Evolutionary conservation across 2,329 filamentous ascomycete species (phyloP), one percentile per base, ranked within the genome.

Genomic region (Incumbomyces delicatus): DNA sequence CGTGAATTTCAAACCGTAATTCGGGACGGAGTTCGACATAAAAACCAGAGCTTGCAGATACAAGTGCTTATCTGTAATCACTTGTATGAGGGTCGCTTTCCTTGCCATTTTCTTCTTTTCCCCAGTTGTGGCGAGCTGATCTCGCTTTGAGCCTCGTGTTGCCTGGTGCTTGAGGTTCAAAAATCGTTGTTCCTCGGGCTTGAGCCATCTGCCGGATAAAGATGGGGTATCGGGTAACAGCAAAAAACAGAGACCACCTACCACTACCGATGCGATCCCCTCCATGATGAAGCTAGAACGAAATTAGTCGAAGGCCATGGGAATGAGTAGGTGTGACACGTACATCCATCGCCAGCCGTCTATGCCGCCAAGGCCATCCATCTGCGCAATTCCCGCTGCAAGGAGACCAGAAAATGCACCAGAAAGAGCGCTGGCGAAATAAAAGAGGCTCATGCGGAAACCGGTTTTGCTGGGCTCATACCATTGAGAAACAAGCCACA

Each of bases 381-480:
- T 79, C 44, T 61, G 56, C 12, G 54, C 51, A 13, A 65, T 50
- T 6, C 48, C 57, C 44, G 60, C 53, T 17, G 85, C 85, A 13
- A 89, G 68, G 12, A 89, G 66, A 0, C 85, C 85, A 5, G 85
- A 84, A 18, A 79, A 75, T 1, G 81, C 84, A 2, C 85, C 85
- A 0, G 83, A 82, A 2, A 86, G 68, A 1, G 85, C 83, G 1
- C 83, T 76, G 18, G 48, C 49, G n/a, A 52, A 47, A 36, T 45
- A 46, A 32, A 54, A 55, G 17, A 51, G 49, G 29, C 54, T 51
- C 30, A 52, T 54, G 17, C 57, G 47, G 7, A 44, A 52, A 6
- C 52, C 49, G 11, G 58, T 53, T 31, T 54, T 47, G 29, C 54
- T 41, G 3, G 46, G 46, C 16, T 48, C 50, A 35, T 58, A 58